Percentiles rank a stretch among this genome's conserved stretches.
Evolutionary conservation across 164 flowering plant species (phyloP).

Genomic region (Berberis thunbergii): DNA sequence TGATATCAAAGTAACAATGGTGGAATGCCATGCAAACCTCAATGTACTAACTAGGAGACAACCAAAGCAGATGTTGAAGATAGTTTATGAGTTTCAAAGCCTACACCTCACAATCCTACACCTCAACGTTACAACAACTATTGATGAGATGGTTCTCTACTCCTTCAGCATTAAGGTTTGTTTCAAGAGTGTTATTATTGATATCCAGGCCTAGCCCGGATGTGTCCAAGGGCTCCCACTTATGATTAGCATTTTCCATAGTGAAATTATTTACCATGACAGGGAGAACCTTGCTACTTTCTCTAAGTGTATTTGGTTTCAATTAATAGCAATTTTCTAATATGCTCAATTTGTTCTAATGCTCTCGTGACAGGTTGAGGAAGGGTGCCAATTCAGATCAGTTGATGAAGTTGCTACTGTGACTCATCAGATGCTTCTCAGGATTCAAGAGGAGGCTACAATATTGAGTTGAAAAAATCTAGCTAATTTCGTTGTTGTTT

Average conservation of each 20-base stretch:
- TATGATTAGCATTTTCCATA: too few relatives aligned
- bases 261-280: too few relatives aligned
- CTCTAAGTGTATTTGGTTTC: not conserved
- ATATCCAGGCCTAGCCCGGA: too few relatives aligned
- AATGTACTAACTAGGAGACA: too few relatives aligned
- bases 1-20: too few relatives aligned
- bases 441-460: slow-evolving; percentile 41
- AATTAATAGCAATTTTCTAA: not conserved
- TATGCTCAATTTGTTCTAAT: not conserved
- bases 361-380: slow-evolving; percentile 45
- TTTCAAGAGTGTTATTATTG: slow-evolving; percentile 5
- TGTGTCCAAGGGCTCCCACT: too few relatives aligned
- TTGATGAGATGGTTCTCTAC: slow-evolving; percentile 54
- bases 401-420: slow-evolving; percentile 68
- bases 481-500: not conserved
- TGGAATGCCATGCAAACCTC: too few relatives aligned
- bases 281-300: too few relatives aligned
- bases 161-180: slow-evolving; percentile 73
- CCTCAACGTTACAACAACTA: slow-evolving; percentile 58
- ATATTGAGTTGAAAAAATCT: slow-evolving; percentile 13
- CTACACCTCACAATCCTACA: slow-evolving; percentile 60
- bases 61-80: slow-evolving; percentile 88
- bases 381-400: slow-evolving; percentile 49
- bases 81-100: slow-evolving; percentile 53
- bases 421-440: slow-evolving; percentile 43